These are phyloP conservation scores for Penicillium sp. DNA, from an alignment of 2,329 filamentous ascomycete species.

Conservation along the genomic window DNA sequence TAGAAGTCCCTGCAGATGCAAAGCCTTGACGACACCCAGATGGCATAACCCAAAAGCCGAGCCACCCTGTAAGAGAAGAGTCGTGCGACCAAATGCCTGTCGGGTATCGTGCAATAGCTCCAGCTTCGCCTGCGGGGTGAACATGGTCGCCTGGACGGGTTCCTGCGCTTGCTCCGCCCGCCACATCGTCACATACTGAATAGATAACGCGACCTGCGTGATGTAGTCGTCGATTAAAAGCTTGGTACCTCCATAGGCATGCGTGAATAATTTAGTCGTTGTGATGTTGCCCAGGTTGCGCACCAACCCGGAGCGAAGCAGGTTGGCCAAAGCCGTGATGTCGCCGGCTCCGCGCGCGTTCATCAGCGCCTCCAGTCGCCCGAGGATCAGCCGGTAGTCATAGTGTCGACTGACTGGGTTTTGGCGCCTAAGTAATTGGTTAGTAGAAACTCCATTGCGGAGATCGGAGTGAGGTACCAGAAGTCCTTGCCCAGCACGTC, in stretches of 20 bases:
- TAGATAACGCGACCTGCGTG: slow-evolving; percentile 74
- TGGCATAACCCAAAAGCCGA: slow-evolving; percentile 91
- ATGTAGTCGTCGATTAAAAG: slow-evolving; percentile 89
- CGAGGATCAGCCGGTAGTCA: slow-evolving; percentile 79
- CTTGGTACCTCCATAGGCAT: slow-evolving; percentile 85
- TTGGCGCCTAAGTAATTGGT: slow-evolving; percentile 64
- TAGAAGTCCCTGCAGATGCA: slow-evolving; percentile 75
- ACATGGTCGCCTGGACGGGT: slow-evolving; percentile 47
- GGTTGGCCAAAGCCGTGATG: slow-evolving; percentile 70
- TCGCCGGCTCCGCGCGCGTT: slow-evolving; percentile 69
- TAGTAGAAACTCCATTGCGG: not conserved
- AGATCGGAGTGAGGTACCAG: slow-evolving; percentile 53
- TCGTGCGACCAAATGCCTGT: slow-evolving; percentile 83
- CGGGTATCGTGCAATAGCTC: slow-evolving; percentile 84
- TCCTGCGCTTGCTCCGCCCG: slow-evolving; percentile 56
- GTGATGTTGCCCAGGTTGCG: slow-evolving; percentile 92
- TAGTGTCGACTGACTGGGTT: slow-evolving; percentile 78
- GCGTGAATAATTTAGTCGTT: slow-evolving; percentile 74
- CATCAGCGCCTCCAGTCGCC: slow-evolving; percentile 69
- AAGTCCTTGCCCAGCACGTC: slow-evolving; percentile 75
- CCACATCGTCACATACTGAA: slow-evolving; percentile 70
- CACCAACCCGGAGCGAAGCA: slow-evolving; percentile 72
- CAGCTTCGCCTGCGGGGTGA: slow-evolving; percentile 75
- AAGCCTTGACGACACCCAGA: slow-evolving; percentile 82
- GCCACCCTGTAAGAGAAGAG: slow-evolving; percentile 82